These are phyloP conservation scores for Epipyxis sp. DNA, from an alignment of 108 stramenopile species.

Conservation along the genomic window DNA sequence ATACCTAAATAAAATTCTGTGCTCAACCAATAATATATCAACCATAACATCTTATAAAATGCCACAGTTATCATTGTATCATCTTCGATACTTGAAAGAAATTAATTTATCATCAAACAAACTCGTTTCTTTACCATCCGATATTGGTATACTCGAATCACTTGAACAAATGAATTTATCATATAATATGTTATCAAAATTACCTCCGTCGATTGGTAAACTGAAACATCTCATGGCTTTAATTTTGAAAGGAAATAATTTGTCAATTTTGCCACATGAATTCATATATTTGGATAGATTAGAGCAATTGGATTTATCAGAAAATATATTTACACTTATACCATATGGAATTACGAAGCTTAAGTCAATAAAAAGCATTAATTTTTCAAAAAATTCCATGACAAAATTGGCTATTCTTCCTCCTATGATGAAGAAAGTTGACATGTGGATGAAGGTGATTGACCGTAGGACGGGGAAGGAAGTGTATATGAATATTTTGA, in stretches of 20 bases:
- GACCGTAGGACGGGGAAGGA: neutral
- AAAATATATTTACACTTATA: neutral
- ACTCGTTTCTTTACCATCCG: neutral
- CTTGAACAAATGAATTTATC: constrained; percentile 11
- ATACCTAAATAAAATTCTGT: neutral
- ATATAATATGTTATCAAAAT: constrained; percentile 2
- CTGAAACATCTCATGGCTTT: neutral
- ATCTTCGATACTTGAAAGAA: neutral
- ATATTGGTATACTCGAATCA: neutral
- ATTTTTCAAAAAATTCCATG: neutral
- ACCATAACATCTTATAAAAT: neutral
- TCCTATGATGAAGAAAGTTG: neutral
- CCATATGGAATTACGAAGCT: neutral
- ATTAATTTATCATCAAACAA: constrained; percentile 9
- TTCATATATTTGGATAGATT: neutral
- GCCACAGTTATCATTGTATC: constrained; percentile 15
- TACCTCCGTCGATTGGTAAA: neutral
- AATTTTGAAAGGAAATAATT: constrained; percentile 2
- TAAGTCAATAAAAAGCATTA: neutral
- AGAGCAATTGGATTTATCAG: neutral
- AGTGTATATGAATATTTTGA: constrained; percentile 19
- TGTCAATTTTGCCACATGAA: constrained; percentile 8
- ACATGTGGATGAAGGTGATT: constrained; percentile 3
- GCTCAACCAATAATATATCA: neutral
- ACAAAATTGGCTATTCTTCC: constrained; percentile 6